phyloP scores from a whole-genome alignment of 2,329 filamentous ascomycete genomes.

The Venturia pyrina region DNA sequence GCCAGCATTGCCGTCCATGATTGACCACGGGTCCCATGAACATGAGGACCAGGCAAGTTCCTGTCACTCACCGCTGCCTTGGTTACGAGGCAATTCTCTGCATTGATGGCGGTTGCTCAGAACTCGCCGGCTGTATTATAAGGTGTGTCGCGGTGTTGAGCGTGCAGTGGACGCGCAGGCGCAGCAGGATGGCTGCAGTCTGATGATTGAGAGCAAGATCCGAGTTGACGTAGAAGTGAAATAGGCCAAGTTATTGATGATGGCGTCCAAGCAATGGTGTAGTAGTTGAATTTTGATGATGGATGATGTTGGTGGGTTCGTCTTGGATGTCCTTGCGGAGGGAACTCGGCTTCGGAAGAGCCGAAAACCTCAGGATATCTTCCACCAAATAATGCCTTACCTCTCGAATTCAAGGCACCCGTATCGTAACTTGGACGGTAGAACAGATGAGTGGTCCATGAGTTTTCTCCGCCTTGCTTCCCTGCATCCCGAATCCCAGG shows the following conservation, averaged over 20 bases:
- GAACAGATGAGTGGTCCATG: no score
- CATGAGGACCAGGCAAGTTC: not conserved
- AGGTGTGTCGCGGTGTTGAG: no score
- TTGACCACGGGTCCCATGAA: not conserved
- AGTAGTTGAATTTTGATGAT: not conserved
- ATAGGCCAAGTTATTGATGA: not conserved
- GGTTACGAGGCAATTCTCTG: not conserved
- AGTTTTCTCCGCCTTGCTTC: not conserved
- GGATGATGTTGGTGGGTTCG: not conserved
- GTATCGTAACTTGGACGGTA: not conserved
- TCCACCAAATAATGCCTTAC: not conserved
- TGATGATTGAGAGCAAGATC: not conserved
- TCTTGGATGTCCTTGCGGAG: not conserved
- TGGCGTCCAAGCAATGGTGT: not conserved
- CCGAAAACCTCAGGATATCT: not conserved
- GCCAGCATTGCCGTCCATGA: not conserved
- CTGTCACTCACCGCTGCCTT: not conserved
- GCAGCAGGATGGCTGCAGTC: not conserved
- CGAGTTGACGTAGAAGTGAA: not conserved
- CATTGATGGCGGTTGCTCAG: not conserved
- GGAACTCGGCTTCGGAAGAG: not conserved
- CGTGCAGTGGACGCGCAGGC: not conserved
- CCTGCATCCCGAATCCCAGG: not conserved
- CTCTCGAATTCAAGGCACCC: not conserved
- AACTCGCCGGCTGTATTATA: not conserved